Evolutionary conservation across 1,284 basidiomycete genomes (phyloP).

Genomic region (Moniliella sp.): DNA sequence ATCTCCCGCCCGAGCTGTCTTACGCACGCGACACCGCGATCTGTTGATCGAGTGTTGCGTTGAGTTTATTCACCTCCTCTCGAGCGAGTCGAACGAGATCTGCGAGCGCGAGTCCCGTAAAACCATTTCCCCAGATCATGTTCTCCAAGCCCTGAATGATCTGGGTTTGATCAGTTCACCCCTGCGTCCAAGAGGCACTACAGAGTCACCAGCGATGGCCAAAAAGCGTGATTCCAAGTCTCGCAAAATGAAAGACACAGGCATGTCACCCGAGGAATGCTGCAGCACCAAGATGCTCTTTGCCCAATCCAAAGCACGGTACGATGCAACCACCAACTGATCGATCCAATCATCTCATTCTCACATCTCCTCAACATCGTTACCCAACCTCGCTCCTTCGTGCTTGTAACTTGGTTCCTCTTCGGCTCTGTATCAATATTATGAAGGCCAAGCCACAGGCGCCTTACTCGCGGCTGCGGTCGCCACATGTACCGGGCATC

Average conservation of each 20-base stretch:
- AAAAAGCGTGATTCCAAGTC: conserved; percentile 66
- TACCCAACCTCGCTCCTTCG: no score
- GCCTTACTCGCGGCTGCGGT: no score
- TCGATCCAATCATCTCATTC: no score
- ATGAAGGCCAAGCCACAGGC: no score
- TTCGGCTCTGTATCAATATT: no score
- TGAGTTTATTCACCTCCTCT: conserved; percentile 94
- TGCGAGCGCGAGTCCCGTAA: conserved; percentile 97
- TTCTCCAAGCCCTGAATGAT: conserved; percentile 70
- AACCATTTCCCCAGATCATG: conserved; percentile 94
- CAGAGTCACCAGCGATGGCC: conserved; percentile 88
- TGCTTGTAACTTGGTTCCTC: no score
- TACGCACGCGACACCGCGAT: conserved; percentile 92
- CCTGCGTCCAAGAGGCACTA: conserved; percentile 70
- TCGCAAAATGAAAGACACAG: conserved; percentile 50
- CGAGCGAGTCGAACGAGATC: conserved; percentile 88
- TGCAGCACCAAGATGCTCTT: conserved; percentile 71
- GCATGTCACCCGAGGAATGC: conserved; percentile 74
- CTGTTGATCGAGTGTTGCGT: conserved; percentile 92
- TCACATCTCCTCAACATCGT: no score
- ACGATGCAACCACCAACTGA: conserved; percentile 36
- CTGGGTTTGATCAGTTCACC: conserved; percentile 67
- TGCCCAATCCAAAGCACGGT: conserved; percentile 50
- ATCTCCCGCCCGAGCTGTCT: conserved; percentile 62
- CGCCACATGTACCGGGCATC: no score